A percentile compares a stretch with the other conserved stretches of the same genome.
phyloP scores from a whole-genome alignment of 169 alveolate species.

The Plasmodium inui region DNA sequence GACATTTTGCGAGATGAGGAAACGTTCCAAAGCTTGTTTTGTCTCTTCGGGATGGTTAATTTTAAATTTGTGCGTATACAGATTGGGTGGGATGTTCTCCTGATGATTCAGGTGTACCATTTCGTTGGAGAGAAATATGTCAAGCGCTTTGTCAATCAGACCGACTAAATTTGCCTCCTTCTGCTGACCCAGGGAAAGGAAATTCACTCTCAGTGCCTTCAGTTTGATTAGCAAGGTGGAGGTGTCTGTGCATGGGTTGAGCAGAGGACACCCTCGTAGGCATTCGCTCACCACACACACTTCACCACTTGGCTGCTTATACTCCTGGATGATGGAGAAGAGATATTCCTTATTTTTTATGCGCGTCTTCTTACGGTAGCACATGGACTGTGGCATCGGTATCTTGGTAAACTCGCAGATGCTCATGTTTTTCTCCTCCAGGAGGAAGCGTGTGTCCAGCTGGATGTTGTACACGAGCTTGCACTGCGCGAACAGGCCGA shows the following conservation, averaged over 20 bases:
- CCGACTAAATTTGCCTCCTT: slow-evolving; percentile 34
- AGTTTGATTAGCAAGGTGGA: slow-evolving; percentile 30
- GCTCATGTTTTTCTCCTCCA: slow-evolving; percentile 83
- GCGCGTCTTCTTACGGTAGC: slow-evolving; percentile 81
- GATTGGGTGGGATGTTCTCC: slow-evolving; percentile 44
- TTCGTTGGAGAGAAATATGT: slow-evolving; percentile 45
- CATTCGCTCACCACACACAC: slow-evolving; percentile 77
- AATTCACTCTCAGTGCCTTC: slow-evolving; percentile 9
- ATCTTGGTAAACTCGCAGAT: slow-evolving; percentile 83
- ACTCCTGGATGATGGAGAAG: slow-evolving; percentile 79
- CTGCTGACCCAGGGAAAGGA: slow-evolving; percentile 39
- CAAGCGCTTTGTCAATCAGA: slow-evolving; percentile 9
- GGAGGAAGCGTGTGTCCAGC: slow-evolving; percentile 80
- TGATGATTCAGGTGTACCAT: neutral
- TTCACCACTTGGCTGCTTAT: slow-evolving; percentile 76
- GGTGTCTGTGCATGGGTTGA: slow-evolving; percentile 34
- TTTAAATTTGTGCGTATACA: slow-evolving; percentile 37
- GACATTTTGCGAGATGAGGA: neutral
- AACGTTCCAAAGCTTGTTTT: neutral
- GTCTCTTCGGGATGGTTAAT: neutral
- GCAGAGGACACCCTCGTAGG: slow-evolving; percentile 40
- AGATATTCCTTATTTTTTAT: slow-evolving; percentile 79
- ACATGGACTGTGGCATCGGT: slow-evolving; percentile 88
- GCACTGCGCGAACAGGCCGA: slow-evolving; percentile 44
- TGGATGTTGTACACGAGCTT: slow-evolving; percentile 32